Evolutionary conservation across 495 filamentous ascomycete genomes (phyloP).

Genomic region (Neurospora tetraspora): DNA sequence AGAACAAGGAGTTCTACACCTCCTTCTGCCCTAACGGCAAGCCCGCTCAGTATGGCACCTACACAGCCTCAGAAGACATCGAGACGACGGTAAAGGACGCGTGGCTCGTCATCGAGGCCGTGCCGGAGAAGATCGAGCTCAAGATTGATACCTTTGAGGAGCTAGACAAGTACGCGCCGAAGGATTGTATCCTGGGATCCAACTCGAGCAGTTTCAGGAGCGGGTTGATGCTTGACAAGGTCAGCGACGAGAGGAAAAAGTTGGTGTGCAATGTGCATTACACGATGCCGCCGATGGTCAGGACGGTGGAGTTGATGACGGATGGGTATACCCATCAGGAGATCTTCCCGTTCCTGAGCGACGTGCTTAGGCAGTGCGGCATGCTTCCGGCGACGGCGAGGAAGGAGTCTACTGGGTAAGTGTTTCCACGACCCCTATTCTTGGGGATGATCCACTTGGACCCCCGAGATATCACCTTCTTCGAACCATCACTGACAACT

Average conservation of each 20-base stretch:
- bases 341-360: constrained; percentile 33
- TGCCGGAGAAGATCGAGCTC: constrained; percentile 42
- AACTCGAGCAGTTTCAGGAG: constrained; percentile 42
- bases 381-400: constrained; percentile 27
- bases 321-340: constrained; percentile 34
- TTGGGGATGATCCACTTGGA: not conserved
- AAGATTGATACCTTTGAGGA: constrained; percentile 42
- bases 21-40: constrained; percentile 10
- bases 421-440: not conserved
- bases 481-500: not conserved
- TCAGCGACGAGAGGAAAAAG: constrained; percentile 26
- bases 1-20: constrained; percentile 12
- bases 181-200: constrained; percentile 39
- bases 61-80: constrained; percentile 24
- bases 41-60: constrained; percentile 2
- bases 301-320: constrained; percentile 47
- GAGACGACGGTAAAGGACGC: constrained; percentile 30
- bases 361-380: constrained; percentile 29
- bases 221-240: constrained; percentile 33
- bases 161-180: constrained; percentile 28
- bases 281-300: constrained; percentile 39
- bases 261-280: constrained; percentile 40
- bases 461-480: not conserved
- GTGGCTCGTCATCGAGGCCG: constrained; percentile 45
- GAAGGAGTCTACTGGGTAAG: constrained; percentile 38